phyloP scores from a whole-genome alignment of 2,329 filamentous ascomycete genomes.

The Bipolaris victoriae region DNA sequence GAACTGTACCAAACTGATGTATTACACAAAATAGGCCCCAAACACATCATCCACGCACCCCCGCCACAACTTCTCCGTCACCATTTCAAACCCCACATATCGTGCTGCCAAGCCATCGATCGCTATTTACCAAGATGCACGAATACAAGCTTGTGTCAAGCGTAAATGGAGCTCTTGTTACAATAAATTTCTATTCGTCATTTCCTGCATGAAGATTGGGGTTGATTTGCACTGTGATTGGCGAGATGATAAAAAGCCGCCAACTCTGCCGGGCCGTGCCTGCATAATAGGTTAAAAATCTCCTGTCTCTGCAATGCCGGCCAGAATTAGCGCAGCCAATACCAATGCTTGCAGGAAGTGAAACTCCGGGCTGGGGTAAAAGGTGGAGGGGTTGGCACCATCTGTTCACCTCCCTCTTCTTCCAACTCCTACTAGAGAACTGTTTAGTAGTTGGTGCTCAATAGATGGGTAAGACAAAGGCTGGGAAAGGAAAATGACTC shows the following conservation, averaged over 20 bases:
- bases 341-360: background rate
- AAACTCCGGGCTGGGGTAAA: background rate
- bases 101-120: background rate
- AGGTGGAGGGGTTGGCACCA: no score
- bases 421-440: no score
- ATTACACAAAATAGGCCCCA: no score
- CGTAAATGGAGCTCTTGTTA: background rate
- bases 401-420: no score
- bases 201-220: background rate
- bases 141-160: background rate
- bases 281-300: background rate
- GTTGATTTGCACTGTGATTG: background rate
- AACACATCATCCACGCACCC: no score
- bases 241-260: conserved; percentile 6
- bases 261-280: background rate
- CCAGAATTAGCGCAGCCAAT: background rate
- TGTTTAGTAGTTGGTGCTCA: no score
- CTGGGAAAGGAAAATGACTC: no score
- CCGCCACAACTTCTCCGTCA: background rate
- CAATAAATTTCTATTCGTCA: background rate
- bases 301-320: background rate
- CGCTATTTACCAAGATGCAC: background rate
- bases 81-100: background rate
- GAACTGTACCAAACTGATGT: background rate
- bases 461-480: no score